phyloP scores from a whole-genome alignment of 495 filamentous ascomycete species.

The Aspergillus nidulans region DNA sequence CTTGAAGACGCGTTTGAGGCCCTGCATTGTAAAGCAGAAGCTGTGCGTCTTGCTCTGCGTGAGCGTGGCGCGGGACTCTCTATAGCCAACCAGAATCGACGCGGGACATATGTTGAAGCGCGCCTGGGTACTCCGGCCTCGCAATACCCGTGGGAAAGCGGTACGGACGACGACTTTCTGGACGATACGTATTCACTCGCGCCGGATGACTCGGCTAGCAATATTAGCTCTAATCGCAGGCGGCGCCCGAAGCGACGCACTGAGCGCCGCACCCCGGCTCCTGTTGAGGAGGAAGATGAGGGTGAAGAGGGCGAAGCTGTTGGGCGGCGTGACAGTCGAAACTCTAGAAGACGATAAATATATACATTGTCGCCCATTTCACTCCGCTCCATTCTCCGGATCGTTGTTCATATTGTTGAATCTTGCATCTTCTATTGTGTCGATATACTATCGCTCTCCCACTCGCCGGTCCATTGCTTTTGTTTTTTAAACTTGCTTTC shows the following conservation, averaged over 20 bases:
- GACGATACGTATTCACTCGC: conserved; percentile 65
- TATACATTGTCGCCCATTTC: no score
- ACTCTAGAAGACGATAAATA: conserved; percentile 24
- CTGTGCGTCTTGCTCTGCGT: conserved; percentile 71
- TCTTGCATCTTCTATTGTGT: background rate
- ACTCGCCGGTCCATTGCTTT: background rate
- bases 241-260: conserved; percentile 64
- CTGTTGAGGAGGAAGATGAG: conserved; percentile 81
- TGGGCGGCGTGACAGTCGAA: conserved; percentile 29
- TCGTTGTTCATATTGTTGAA: conserved; percentile 9
- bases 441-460: no score
- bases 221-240: conserved; percentile 71
- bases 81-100: conserved; percentile 69
- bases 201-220: conserved; percentile 73
- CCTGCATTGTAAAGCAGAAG: conserved; percentile 78
- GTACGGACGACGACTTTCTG: conserved; percentile 58
- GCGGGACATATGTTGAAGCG: conserved; percentile 50
- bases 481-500: background rate
- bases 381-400: background rate
- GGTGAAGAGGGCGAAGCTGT: conserved; percentile 32
- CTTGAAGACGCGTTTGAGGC: conserved; percentile 94
- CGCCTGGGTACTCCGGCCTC: conserved; percentile 55
- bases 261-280: conserved; percentile 76
- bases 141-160: conserved; percentile 36
- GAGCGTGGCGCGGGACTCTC: conserved; percentile 75